These are phyloP conservation scores for Blakeslea trispora DNA, from an alignment of 371 early-diverging fungal species.

Conservation along the genomic window DNA sequence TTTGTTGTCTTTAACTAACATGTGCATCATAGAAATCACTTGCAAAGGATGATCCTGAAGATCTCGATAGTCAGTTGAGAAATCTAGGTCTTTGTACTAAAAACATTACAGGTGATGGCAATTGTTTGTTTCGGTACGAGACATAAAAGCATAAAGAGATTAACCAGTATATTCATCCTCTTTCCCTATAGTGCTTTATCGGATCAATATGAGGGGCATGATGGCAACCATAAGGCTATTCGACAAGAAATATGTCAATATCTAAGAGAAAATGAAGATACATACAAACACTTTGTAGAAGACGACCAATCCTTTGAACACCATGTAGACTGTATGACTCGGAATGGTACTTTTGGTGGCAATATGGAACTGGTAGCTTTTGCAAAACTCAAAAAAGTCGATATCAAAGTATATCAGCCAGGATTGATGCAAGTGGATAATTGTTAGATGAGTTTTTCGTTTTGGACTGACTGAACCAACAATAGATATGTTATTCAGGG, in stretches of 20 bases:
- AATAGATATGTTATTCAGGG: slow-evolving; percentile 66
- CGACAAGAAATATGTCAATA: slow-evolving; percentile 69
- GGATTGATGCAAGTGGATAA: slow-evolving; percentile 59
- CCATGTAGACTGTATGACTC: slow-evolving; percentile 71
- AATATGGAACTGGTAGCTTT: slow-evolving; percentile 87
- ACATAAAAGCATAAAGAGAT: not conserved
- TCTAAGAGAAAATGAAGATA: slow-evolving; percentile 62
- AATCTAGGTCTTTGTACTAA: slow-evolving; percentile 60
- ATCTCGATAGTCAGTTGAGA: slow-evolving; percentile 32
- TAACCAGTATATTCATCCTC: no score
- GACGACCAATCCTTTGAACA: slow-evolving; percentile 65
- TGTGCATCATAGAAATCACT: slow-evolving; percentile 8
- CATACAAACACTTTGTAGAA: slow-evolving; percentile 74
- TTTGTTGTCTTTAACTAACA: not conserved
- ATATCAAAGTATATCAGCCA: slow-evolving; percentile 81
- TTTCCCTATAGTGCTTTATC: slow-evolving; percentile 66
- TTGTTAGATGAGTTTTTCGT: not conserved
- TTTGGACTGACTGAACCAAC: slow-evolving; percentile 15
- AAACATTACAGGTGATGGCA: slow-evolving; percentile 83
- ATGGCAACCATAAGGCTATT: slow-evolving; percentile 54
- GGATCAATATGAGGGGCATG: slow-evolving; percentile 71
- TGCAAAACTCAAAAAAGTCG: slow-evolving; percentile 63
- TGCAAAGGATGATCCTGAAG: slow-evolving; percentile 5
- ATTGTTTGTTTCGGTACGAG: slow-evolving; percentile 78
- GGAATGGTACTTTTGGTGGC: slow-evolving; percentile 77